These are phyloP conservation scores for Hypoxylon sp. DNA, from an alignment of 2,329 filamentous ascomycete species.

Conservation along the genomic window DNA sequence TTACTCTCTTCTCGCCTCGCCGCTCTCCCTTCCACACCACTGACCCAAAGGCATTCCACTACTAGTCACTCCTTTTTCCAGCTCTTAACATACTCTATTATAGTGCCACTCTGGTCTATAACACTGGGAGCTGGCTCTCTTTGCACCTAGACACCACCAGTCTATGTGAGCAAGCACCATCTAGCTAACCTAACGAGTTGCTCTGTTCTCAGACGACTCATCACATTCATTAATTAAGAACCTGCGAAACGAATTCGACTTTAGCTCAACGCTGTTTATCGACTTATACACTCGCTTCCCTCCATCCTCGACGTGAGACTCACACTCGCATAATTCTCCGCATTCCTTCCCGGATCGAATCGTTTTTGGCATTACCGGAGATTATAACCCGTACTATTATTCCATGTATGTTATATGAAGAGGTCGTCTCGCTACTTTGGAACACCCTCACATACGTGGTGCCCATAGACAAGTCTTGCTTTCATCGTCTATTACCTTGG, in stretches of 20 bases:
- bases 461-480: constrained; percentile 51
- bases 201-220: constrained; percentile 60
- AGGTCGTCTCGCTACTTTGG: constrained; percentile 55
- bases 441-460: constrained; percentile 56
- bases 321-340: constrained; percentile 53
- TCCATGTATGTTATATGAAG: constrained; percentile 59
- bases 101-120: constrained; percentile 62
- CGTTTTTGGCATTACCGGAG: constrained; percentile 50
- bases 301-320: constrained; percentile 58
- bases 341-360: constrained; percentile 56
- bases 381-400: constrained; percentile 57
- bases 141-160: constrained; percentile 59
- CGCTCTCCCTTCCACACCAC: constrained; percentile 60
- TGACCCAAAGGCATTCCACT: constrained; percentile 54
- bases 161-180: constrained; percentile 55
- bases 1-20: constrained; percentile 62
- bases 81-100: constrained; percentile 55
- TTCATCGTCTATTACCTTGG: constrained; percentile 41
- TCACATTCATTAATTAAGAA: constrained; percentile 60
- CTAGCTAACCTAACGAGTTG: constrained; percentile 59
- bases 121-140: constrained; percentile 71
- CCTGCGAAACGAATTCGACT: constrained; percentile 34
- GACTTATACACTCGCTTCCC: constrained; percentile 54
- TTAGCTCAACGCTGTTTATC: constrained; percentile 38
- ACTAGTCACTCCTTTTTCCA: constrained; percentile 67